Evolutionary conservation across 1,284 basidiomycete species (phyloP), one percentile per base, ranked within the genome.

Genomic region (Hemileccinum hortonii): DNA sequence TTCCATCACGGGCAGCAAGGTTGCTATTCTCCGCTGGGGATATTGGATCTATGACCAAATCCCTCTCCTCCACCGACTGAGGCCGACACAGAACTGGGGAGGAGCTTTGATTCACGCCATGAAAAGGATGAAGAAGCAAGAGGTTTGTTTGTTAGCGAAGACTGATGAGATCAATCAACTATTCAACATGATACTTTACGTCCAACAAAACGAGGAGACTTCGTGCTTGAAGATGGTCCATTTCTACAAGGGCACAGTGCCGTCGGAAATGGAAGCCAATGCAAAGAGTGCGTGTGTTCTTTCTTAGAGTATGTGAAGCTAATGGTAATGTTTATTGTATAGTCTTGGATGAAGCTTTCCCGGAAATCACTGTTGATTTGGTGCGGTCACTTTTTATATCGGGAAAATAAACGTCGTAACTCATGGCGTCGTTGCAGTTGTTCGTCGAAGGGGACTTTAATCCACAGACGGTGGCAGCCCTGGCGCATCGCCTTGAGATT

Each of bases 21-120:
- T 79, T 16, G 66, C 69, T 24, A 58, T 86, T 16, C 68, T 83
- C 2, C 75, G 80, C 22, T 77, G 75, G 65, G 55, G 78, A 1
- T 82, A 83, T 53, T 85, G 84, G 83, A 55, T 75, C n/a, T 85
- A 83, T 49, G 83, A 84, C 55, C 83, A 87, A 55, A 75, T 77
- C 46, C 75, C 78, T 16, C 50, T 61, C 6, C 60, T 83, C 24
- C 80, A 81, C 50, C 58, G 58, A 8, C 71, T 65, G 66, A 56
- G 51, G n/a, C 54, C 61, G 19, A 77, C 77, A 12, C 65, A 57
- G 50, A 57, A 63, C 10, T 78, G 77, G 77, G 79, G 77, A 7
- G 62, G 58, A 12, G 64, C 56, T 39, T 60, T 67, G 47, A 66
- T 81, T 18, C 52, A 60, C 6, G 48, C 72, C 38, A 80, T 87